Base-by-base conservation (phyloP, 345 rosid species). In the Moringa oleifera region DNA sequence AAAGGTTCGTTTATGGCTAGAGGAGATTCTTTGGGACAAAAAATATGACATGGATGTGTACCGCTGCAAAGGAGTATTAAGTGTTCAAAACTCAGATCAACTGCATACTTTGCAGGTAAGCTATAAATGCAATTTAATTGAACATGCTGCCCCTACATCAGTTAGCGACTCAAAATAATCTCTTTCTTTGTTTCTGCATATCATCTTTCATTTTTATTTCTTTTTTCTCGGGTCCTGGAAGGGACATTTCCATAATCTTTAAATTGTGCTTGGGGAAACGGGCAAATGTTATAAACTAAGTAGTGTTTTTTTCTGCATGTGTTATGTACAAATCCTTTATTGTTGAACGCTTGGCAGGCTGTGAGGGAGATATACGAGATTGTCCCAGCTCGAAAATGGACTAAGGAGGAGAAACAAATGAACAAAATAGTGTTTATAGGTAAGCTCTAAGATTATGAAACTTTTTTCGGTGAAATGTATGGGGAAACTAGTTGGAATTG, bases 11-110 rank as follows among this genome's bases (percentile, higher is more conserved):
- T 67, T 73, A 61, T 93, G 97, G 98, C 80, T 93, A 1, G 97
- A 93, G 80, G 98, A 86, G 67, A 88, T 93, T 69, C 80, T 90
- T 59, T 88, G 98, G 98, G 95, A 93, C 60, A 93, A 88, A 74
- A 88, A 81, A 59, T 47, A 71, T 70, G 87, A 59, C 25, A 82
- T 88, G 90, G 96, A 90, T 77, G 79, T 90, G 16, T 90, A 93
- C 64, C 95, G 96, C 25, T 93, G 97, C 80, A 93, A 93, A 75
- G 98, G 92, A 77, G 80, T 93, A 71, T 73, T 93, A 73, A 68
- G 66, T 54, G 69, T 90, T 66, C 67, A 64, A 46, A 79, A 84
- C 75, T 90, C 97, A 20, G 88, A 84, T 69, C 80, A 81, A 64
- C 71, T 93, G 19, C 97, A 90, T 77, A 88, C 87, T 64, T 78